Percentiles rank a stretch among this genome's conserved stretches.
Conservation (phyloP, 1,284 basidiomycete species). For the Bondarzewia mesenterica region DNA sequence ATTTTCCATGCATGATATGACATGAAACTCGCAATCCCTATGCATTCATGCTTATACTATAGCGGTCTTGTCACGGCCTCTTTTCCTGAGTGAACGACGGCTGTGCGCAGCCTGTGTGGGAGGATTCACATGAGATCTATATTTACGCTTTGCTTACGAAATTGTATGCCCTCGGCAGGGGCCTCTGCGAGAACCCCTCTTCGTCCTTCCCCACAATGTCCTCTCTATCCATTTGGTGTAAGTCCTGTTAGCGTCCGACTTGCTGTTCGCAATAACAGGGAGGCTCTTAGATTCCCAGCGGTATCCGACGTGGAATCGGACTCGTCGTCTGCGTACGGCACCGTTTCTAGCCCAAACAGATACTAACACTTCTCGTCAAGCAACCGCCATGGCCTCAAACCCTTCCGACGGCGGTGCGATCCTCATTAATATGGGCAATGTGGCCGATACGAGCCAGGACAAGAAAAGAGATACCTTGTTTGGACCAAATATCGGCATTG, state of each 20-base stretch:
- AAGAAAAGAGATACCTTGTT: conserved; percentile 55
- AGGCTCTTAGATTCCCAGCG: conserved; percentile 35
- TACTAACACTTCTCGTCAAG: conserved; percentile 33
- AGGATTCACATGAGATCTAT: neutral
- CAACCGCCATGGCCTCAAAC: conserved; percentile 34
- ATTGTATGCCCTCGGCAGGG: too few species aligned
- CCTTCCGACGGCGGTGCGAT: conserved; percentile 10
- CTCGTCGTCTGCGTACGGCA: conserved; percentile 37
- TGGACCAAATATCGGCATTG: conserved; percentile 58
- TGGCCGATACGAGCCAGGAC: conserved; percentile 17
- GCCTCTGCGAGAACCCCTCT: neutral
- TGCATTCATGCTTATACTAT: conserved; percentile 5
- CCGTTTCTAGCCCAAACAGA: conserved; percentile 44
- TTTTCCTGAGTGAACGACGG: neutral
- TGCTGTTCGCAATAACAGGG: neutral
- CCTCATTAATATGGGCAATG: conserved; percentile 11
- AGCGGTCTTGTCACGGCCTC: neutral
- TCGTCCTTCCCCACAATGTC: conserved; percentile 1
- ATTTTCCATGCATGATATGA: conserved; percentile 25
- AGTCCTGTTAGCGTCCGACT: conserved; percentile 10
- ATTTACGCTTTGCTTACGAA: neutral
- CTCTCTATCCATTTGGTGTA: conserved; percentile 16
- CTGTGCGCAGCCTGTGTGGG: neutral
- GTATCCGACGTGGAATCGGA: conserved; percentile 48
- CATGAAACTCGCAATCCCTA: conserved; percentile 16